Percentiles rank a stretch among this genome's conserved stretches.
These are phyloP conservation scores for Phytomonas francai DNA, from an alignment of 208 protist genomes.

Conservation along the genomic window DNA sequence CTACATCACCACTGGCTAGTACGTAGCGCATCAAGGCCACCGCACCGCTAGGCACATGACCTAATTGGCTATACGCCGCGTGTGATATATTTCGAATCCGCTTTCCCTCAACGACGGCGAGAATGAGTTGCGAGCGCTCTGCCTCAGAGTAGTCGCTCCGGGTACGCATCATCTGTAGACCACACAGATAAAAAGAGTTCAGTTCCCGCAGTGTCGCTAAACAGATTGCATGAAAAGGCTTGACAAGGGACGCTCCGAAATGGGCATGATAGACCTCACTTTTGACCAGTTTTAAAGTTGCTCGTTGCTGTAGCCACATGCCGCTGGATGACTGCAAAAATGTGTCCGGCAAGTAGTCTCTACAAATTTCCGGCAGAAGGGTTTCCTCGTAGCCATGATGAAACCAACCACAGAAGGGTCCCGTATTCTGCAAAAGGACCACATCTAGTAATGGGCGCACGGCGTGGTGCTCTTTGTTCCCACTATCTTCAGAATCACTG, in stretches of 20 bases:
- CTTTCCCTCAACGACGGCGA: not conserved
- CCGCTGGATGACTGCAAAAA: not conserved
- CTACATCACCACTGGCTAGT: not conserved
- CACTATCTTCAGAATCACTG: not conserved
- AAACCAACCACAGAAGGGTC: not conserved
- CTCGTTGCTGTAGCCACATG: not conserved
- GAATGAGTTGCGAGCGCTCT: not conserved
- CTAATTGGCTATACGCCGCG: not conserved
- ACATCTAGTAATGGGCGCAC: not conserved
- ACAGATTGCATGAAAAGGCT: not conserved
- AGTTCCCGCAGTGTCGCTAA: not conserved
- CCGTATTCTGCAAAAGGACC: not conserved
- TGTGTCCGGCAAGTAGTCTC: not conserved
- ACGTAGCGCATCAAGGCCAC: not conserved
- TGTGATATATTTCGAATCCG: not conserved
- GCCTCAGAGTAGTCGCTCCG: not conserved
- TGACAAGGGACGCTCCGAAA: not conserved
- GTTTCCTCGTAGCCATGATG: not conserved
- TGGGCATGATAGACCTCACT: not conserved
- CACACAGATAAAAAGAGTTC: not conserved
- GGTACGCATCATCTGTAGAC: not conserved
- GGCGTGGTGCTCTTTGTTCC: not conserved
- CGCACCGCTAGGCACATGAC: not conserved
- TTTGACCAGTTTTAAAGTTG: not conserved
- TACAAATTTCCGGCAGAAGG: not conserved